Percentiles rank a stretch among this genome's conserved stretches.
These are phyloP conservation scores for Leishmania amazonensis DNA, from an alignment of 208 protist species.

Conservation along the genomic window DNA sequence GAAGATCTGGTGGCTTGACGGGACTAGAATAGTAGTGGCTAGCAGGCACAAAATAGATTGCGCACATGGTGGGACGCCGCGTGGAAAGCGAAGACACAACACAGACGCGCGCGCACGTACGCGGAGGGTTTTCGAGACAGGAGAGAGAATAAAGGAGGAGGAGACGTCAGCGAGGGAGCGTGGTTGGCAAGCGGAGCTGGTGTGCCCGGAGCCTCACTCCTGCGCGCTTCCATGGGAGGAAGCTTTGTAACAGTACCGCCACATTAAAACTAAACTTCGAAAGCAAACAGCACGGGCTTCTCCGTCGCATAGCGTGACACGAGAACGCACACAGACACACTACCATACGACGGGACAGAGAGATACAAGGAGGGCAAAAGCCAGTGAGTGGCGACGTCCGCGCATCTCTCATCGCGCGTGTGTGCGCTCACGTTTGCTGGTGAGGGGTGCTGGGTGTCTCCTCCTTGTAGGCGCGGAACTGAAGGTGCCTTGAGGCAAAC, in stretches of 20 bases:
- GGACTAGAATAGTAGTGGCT: neutral
- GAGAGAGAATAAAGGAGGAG: neutral
- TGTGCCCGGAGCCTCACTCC: too few species aligned
- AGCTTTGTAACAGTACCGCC: too few species aligned
- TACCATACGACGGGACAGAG: too few species aligned
- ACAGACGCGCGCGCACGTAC: neutral
- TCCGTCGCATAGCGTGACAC: too few species aligned
- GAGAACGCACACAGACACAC: neutral
- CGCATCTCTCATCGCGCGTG: neutral
- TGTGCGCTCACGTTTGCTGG: neutral
- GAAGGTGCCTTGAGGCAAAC: constrained; percentile 44
- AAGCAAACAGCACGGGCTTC: too few species aligned
- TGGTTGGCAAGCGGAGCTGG: too few species aligned
- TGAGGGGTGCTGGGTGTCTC: neutral
- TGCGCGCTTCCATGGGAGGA: too few species aligned
- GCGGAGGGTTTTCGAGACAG: neutral
- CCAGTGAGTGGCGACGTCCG: neutral
- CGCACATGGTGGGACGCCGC: too few species aligned
- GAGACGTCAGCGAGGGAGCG: neutral
- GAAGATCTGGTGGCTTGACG: neutral
- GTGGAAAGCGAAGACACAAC: neutral
- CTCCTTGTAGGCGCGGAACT: constrained; percentile 56
- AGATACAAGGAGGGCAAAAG: neutral
- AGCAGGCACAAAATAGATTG: neutral
- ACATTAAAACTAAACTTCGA: too few species aligned